Conservation (phyloP, 306 rosid species). For the Myrica gale region DNA sequence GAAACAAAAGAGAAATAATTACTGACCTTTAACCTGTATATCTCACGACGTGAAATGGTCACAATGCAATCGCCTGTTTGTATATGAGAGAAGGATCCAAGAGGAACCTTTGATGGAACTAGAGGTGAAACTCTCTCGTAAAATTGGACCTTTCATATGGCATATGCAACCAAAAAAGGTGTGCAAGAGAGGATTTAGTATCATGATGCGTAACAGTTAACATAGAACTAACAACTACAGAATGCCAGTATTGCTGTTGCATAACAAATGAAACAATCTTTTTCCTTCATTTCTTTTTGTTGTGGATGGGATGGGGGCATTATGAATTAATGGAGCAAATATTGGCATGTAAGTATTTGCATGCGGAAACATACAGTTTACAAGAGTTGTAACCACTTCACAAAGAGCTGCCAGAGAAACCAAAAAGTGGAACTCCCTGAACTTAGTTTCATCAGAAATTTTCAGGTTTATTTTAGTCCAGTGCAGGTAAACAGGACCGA, state of each 20-base stretch:
- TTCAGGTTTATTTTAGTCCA: neutral
- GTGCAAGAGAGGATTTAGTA: conserved; percentile 18
- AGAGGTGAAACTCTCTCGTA: conserved; percentile 88
- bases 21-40: conserved; percentile 73
- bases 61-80: conserved; percentile 84
- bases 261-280: conserved; percentile 7
- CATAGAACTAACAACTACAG: conserved; percentile 19
- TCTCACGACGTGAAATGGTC: conserved; percentile 69
- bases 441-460: neutral
- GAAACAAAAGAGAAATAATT: conserved; percentile 13
- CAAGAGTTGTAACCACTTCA: neutral
- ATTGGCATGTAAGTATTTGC: neutral
- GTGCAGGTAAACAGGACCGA: neutral
- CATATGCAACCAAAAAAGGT: conserved; percentile 14
- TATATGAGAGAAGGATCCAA: conserved; percentile 68
- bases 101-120: conserved; percentile 68
- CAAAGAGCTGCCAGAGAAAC: neutral
- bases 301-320: neutral
- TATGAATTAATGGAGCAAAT: neutral
- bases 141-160: conserved; percentile 54
- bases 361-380: neutral
- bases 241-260: conserved; percentile 8
- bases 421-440: neutral
- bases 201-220: conserved; percentile 22
- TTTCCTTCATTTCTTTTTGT: neutral